These are phyloP conservation scores for Coemansia sp. DNA, from an alignment of 192 early-diverging fungal species.

Conservation along the genomic window DNA sequence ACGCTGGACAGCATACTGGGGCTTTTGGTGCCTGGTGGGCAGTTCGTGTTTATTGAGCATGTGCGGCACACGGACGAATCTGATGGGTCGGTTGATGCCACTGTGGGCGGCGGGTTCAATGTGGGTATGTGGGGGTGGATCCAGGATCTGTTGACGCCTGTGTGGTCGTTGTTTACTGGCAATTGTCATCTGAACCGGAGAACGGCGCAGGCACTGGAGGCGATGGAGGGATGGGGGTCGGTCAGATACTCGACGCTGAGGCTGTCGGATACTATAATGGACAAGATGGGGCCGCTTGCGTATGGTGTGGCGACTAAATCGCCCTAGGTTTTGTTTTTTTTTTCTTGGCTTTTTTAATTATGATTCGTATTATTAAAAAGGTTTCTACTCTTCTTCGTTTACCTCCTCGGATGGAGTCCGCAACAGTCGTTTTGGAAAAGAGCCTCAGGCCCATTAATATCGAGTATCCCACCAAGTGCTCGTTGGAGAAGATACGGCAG, in stretches of 20 bases:
- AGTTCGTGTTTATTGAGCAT: conserved; percentile 42
- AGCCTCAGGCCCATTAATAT: conserved; percentile 4
- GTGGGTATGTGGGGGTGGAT: conserved; percentile 10
- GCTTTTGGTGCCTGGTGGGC: conserved; percentile 40
- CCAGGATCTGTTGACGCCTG: conserved; percentile 14
- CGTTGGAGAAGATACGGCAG: conserved; percentile 13
- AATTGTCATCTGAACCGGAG: conserved; percentile 39
- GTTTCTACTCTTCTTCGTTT: neutral
- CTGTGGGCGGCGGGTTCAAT: conserved; percentile 5
- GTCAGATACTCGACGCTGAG: conserved; percentile 18
- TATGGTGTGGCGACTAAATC: conserved; percentile 35
- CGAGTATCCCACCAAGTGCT: conserved; percentile 9
- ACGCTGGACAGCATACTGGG: conserved; percentile 21
- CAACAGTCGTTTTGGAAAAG: neutral
- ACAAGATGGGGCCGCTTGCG: conserved; percentile 25
- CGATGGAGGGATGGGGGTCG: conserved; percentile 18
- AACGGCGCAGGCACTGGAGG: conserved; percentile 12
- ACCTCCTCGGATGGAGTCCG: neutral
- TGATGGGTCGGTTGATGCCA: conserved; percentile 4
- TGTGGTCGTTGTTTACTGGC: conserved; percentile 17
- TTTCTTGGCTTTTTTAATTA: neutral
- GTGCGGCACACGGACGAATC: conserved; percentile 28
- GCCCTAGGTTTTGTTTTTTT: neutral
- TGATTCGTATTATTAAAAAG: neutral
- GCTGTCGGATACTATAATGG: neutral